These are phyloP conservation scores for Macrocystidia cucumis DNA, from an alignment of 1,284 basidiomycete species.

Conservation along the genomic window DNA sequence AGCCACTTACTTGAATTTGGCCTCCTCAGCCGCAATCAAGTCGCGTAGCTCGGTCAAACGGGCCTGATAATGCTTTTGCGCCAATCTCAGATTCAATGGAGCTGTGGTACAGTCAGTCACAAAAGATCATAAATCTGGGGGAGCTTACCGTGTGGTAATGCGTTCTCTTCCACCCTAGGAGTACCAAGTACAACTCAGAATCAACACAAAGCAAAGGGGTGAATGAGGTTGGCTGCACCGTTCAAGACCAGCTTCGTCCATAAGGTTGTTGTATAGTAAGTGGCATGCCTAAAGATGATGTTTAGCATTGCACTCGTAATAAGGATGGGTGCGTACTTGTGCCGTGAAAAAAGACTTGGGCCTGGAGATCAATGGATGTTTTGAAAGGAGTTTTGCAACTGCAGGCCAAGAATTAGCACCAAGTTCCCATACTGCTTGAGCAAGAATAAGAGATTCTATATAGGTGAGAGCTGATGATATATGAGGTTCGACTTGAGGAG, in stretches of 20 bases:
- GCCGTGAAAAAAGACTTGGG: constrained; percentile 62
- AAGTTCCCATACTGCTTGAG: constrained; percentile 80
- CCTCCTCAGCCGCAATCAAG: constrained; percentile 65
- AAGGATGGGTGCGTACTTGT: constrained; percentile 34
- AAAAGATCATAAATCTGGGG: background rate
- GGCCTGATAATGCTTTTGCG: constrained; percentile 62
- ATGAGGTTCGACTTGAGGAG: too few relatives aligned
- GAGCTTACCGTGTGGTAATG: constrained; percentile 30
- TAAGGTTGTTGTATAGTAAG: constrained; percentile 55
- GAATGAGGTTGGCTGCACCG: constrained; percentile 34
- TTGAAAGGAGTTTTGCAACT: constrained; percentile 59
- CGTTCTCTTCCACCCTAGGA: constrained; percentile 32
- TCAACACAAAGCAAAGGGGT: background rate
- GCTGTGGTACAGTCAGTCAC: constrained; percentile 18
- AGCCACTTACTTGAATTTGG: constrained; percentile 58
- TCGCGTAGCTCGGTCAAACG: constrained; percentile 66
- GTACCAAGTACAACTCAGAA: too few relatives aligned
- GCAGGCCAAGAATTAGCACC: constrained; percentile 70
- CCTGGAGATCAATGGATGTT: constrained; percentile 58
- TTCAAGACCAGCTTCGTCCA: constrained; percentile 62
- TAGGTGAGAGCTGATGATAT: constrained; percentile 36
- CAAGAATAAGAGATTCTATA: constrained; percentile 66
- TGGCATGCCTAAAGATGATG: constrained; percentile 50
- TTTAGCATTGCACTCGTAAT: constrained; percentile 10
- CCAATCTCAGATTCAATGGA: constrained; percentile 53